Conservation (phyloP, 2,329 filamentous ascomycete species). For the Clonostachys rosea region DNA sequence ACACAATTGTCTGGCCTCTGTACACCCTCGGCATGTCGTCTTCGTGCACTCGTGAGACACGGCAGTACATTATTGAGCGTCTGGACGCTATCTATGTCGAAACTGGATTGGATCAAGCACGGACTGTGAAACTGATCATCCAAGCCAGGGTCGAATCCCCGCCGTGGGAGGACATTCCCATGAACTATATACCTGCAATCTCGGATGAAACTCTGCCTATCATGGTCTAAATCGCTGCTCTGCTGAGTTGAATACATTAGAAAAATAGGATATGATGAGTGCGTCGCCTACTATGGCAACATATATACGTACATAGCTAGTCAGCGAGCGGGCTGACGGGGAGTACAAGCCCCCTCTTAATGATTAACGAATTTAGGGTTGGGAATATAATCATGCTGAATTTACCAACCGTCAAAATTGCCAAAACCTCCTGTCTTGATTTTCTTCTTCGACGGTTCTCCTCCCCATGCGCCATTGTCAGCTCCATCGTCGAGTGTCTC, state of each 20-base stretch:
- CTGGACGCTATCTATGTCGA: slow-evolving; percentile 38
- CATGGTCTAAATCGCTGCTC: slow-evolving; percentile 9
- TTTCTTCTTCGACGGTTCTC: slow-evolving; percentile 76
- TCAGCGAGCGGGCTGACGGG: background rate
- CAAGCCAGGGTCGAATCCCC: slow-evolving; percentile 23
- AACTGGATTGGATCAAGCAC: slow-evolving; percentile 38
- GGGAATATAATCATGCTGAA: background rate
- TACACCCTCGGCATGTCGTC: slow-evolving; percentile 43
- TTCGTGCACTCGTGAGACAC: slow-evolving; percentile 31
- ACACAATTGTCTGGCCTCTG: slow-evolving; percentile 44
- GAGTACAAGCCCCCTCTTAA: background rate
- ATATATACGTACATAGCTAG: background rate
- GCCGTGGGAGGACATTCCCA: slow-evolving; percentile 15
- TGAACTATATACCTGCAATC: slow-evolving; percentile 17
- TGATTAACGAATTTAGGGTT: too few species aligned
- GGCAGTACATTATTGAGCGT: slow-evolving; percentile 37
- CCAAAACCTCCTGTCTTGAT: slow-evolving; percentile 73
- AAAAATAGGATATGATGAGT: too few species aligned
- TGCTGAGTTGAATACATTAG: too few species aligned
- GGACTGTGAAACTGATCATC: slow-evolving; percentile 33
- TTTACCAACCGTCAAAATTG: slow-evolving; percentile 89
- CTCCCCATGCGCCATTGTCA: slow-evolving; percentile 48
- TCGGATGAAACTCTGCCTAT: slow-evolving; percentile 13
- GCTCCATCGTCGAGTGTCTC: slow-evolving; percentile 40
- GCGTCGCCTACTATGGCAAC: background rate